Evolutionary conservation across 768 basidiomycete species (phyloP).

Genomic region (Strobilomyces dryophilus): DNA sequence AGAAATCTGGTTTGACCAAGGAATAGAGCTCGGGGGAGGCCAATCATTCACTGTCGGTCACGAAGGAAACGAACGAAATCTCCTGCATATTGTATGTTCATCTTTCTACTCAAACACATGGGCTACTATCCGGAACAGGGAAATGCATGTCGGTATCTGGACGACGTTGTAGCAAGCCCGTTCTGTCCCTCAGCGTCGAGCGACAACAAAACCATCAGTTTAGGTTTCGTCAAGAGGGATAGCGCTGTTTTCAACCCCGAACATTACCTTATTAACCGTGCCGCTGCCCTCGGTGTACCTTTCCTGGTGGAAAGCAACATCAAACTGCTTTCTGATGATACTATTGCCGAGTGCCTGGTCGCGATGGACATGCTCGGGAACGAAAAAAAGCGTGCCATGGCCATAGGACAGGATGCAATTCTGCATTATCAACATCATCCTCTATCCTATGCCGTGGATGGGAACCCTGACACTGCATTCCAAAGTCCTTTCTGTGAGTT

Average conservation of each 20-base stretch:
- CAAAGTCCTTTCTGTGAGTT: slow-evolving; percentile 44
- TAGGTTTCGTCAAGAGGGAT: slow-evolving; percentile 10
- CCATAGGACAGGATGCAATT: slow-evolving; percentile 33
- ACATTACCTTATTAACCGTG: slow-evolving; percentile 19
- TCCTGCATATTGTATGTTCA: slow-evolving; percentile 50
- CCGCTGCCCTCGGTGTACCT: slow-evolving; percentile 41
- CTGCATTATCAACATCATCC: slow-evolving; percentile 42
- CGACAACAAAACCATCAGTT: not conserved
- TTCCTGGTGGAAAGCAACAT: slow-evolving; percentile 55
- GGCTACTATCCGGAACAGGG: slow-evolving; percentile 29
- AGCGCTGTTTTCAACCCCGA: not conserved
- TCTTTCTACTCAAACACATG: not conserved
- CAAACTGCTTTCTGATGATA: slow-evolving; percentile 34
- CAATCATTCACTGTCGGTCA: slow-evolving; percentile 58
- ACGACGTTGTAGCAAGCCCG: slow-evolving; percentile 25
- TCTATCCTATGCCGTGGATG: slow-evolving; percentile 55
- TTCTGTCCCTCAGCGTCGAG: not conserved
- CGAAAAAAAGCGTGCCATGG: slow-evolving; percentile 33
- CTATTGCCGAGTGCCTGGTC: slow-evolving; percentile 18
- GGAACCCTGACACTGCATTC: slow-evolving; percentile 45
- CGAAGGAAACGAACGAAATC: slow-evolving; percentile 57
- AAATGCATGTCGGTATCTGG: slow-evolving; percentile 43
- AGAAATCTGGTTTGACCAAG: slow-evolving; percentile 62
- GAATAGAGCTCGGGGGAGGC: slow-evolving; percentile 56
- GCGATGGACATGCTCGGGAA: slow-evolving; percentile 41